Conservation (phyloP, 2,329 filamentous ascomycete species). For the Pseudofabraea citricarpa region DNA sequence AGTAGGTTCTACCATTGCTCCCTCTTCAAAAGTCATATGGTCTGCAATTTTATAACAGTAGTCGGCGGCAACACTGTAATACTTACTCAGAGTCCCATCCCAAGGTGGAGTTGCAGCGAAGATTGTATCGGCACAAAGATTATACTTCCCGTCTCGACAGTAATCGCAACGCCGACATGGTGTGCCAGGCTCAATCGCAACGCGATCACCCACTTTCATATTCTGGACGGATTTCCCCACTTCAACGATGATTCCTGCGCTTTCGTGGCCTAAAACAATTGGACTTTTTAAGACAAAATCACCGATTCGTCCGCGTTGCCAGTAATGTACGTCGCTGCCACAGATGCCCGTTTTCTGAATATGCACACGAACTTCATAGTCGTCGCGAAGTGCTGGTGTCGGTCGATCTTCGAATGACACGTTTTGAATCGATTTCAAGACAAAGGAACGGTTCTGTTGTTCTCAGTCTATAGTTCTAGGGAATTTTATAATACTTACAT, state of each 20-base stretch:
- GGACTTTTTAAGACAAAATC: conserved; percentile 37
- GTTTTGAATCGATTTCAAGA: conserved; percentile 39
- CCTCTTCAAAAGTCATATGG: conserved; percentile 42
- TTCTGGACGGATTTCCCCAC: conserved; percentile 36
- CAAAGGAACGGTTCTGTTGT: conserved; percentile 42
- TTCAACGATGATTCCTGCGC: conserved; percentile 35
- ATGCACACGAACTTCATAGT: conserved; percentile 38
- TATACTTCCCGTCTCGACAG: conserved; percentile 34
- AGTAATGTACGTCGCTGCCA: conserved; percentile 40
- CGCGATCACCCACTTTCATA: conserved; percentile 38
- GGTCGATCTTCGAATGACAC: conserved; percentile 39
- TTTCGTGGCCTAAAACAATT: conserved; percentile 43
- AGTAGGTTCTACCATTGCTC: conserved; percentile 45
- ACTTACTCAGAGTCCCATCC: conserved; percentile 43
- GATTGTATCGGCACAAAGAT: conserved; percentile 36
- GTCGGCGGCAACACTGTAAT: conserved; percentile 39
- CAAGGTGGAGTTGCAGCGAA: conserved; percentile 45
- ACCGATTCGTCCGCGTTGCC: conserved; percentile 13
- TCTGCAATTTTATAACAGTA: conserved; percentile 40
- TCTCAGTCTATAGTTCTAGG: no score
- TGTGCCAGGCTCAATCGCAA: conserved; percentile 43
- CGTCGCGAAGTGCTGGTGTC: conserved; percentile 33
- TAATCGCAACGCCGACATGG: conserved; percentile 38
- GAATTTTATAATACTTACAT: no score
- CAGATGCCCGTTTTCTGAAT: conserved; percentile 43